Evolutionary conservation across 2,329 filamentous ascomycete genomes (phyloP).

Genomic region (Diplocarpon mali): DNA sequence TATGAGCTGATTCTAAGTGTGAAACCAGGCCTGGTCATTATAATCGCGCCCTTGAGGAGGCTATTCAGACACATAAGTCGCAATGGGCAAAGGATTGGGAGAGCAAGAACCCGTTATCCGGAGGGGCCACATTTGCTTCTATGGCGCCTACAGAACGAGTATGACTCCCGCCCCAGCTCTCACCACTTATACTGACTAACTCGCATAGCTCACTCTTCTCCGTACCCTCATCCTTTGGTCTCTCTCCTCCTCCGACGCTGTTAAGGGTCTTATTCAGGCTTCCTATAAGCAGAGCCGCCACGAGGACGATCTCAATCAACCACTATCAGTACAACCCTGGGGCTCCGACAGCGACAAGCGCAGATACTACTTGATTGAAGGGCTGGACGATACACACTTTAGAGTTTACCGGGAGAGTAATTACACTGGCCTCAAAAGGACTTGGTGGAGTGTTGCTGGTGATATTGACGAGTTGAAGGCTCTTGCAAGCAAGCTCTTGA

Average conservation of each 20-base stretch:
- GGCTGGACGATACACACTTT: conserved; percentile 87
- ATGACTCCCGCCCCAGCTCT: conserved; percentile 25
- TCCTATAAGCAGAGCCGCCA: conserved; percentile 82
- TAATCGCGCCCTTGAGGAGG: conserved; percentile 85
- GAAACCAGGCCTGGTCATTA: conserved; percentile 73
- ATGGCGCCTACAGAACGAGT: conserved; percentile 78
- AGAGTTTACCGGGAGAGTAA: conserved; percentile 91
- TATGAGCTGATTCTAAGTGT: conserved; percentile 16
- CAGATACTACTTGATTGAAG: conserved; percentile 88
- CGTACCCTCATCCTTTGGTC: conserved; percentile 81
- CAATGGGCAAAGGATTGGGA: conserved; percentile 88
- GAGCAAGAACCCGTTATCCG: conserved; percentile 70
- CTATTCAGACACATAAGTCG: conserved; percentile 68
- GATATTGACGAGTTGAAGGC: conserved; percentile 74
- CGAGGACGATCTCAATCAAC: conserved; percentile 68
- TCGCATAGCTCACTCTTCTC: conserved; percentile 63
- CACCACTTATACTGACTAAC: too few relatives aligned
- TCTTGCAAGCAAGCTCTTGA: conserved; percentile 65
- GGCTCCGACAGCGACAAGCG: conserved; percentile 82
- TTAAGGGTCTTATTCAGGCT: conserved; percentile 73
- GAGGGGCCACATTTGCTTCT: conserved; percentile 67
- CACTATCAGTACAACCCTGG: conserved; percentile 83
- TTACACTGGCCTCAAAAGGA: conserved; percentile 59
- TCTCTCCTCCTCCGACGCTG: conserved; percentile 72
- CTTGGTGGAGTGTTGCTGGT: conserved; percentile 90